phyloP scores from a whole-genome alignment of 169 alveolate species.

The Cyclospora cayetanensis region DNA sequence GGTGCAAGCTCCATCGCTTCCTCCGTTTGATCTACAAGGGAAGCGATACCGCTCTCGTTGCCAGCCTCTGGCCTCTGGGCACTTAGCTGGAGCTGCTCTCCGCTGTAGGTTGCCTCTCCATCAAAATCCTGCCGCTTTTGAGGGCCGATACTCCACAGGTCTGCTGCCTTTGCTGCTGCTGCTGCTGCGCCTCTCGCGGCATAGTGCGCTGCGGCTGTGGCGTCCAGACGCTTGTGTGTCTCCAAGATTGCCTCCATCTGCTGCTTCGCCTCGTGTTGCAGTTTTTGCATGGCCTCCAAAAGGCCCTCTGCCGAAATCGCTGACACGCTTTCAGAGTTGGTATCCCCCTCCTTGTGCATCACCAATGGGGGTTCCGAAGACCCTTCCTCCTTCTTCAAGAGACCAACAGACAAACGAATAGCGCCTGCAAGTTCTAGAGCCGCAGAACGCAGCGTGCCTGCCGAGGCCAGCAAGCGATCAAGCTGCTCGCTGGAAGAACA shows the following conservation, averaged over 20 bases:
- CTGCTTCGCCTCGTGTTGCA: neutral
- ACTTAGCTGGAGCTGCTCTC: too few species aligned
- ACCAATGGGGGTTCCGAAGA: neutral
- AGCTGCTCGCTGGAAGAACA: neutral
- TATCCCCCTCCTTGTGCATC: neutral
- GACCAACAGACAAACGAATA: neutral
- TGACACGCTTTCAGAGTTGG: neutral
- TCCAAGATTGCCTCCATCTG: neutral
- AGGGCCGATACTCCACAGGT: neutral
- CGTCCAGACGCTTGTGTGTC: neutral
- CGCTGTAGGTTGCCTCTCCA: too few species aligned
- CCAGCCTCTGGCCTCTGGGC: too few species aligned
- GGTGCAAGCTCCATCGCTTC: too few species aligned
- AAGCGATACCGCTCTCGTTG: too few species aligned
- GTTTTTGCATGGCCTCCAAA: neutral
- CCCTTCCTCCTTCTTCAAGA: neutral
- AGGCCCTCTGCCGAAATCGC: neutral
- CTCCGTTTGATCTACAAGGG: too few species aligned
- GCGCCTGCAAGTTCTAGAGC: slow-evolving; percentile 1
- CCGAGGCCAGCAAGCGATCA: neutral
- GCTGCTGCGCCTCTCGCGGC: slow-evolving; percentile 2
- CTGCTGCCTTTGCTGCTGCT: slow-evolving; percentile 4
- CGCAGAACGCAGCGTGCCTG: neutral
- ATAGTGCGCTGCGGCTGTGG: neutral
- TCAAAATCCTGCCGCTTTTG: neutral